Conservation (phyloP, 2,329 filamentous ascomycete species). For the Fusarium agapanthi region DNA sequence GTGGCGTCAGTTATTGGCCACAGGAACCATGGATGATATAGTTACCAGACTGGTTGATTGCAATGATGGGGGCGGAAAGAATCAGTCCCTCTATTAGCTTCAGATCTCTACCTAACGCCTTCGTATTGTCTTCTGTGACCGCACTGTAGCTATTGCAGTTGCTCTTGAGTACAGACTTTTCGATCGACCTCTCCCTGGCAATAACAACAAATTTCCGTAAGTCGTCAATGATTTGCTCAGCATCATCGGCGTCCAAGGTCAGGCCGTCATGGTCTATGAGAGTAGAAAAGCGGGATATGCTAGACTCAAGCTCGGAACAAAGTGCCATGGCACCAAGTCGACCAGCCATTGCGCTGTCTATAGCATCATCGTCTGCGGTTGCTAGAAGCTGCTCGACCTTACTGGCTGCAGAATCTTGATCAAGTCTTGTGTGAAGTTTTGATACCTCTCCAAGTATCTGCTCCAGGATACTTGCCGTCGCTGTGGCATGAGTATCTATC, state of each 20-base stretch:
- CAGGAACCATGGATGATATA: not conserved
- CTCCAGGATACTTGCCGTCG: conserved; percentile 7
- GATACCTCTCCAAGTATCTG: conserved; percentile 10
- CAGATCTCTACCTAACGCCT: not conserved
- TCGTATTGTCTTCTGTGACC: not conserved
- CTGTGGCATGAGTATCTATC: not conserved
- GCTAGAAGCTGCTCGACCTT: not conserved
- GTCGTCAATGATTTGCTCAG: conserved; percentile 28
- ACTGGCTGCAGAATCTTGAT: not conserved
- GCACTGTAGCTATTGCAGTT: rapidly evolving
- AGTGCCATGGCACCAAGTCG: not conserved
- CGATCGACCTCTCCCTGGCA: conserved; percentile 1
- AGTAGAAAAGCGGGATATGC: conserved; percentile 6
- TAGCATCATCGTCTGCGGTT: not conserved
- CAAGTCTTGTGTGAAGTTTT: not conserved
- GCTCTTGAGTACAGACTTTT: not conserved
- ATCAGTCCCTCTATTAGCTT: conserved; percentile 13
- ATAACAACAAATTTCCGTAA: not conserved
- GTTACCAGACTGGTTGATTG: conserved; percentile 7
- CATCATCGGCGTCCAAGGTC: conserved; percentile 17
- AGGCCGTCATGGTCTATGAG: conserved; percentile 7
- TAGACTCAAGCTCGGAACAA: conserved; percentile 20
- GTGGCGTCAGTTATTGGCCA: not conserved
- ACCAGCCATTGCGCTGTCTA: not conserved
- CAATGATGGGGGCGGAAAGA: not conserved